Evolutionary conservation across 805 yeast genomes (phyloP).

Genomic region (Saturnispora serradocipensis): DNA sequence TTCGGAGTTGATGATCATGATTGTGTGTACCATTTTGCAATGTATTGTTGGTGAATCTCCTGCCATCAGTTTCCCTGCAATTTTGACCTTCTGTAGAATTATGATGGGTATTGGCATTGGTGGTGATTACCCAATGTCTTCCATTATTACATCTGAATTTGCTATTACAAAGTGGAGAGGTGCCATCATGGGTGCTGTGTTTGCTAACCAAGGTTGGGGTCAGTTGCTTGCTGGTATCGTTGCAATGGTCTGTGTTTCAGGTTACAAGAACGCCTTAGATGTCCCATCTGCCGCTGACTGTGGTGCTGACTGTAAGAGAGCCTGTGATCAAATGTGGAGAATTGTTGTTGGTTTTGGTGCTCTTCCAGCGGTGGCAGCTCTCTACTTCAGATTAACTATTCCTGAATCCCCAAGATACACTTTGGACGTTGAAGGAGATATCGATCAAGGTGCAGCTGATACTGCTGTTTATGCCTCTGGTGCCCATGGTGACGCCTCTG

Average conservation of each 20-base stretch:
- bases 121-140: constrained; percentile 91
- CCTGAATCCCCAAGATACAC: constrained; percentile 93
- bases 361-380: constrained; percentile 77
- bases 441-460: constrained; percentile 47
- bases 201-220: constrained; percentile 96
- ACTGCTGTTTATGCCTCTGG: constrained; percentile 34
- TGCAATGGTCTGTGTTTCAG: constrained; percentile 67
- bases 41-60: constrained; percentile 64
- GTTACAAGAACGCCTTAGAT: constrained; percentile 55
- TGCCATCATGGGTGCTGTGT: constrained; percentile 94
- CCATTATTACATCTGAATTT: constrained; percentile 88
- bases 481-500: constrained; percentile 37
- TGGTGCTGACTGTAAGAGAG: constrained; percentile 57
- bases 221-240: constrained; percentile 83
- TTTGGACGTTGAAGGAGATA: constrained; percentile 57
- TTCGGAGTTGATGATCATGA: constrained; percentile 76
- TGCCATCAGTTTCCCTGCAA: constrained; percentile 65
- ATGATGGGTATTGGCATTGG: constrained; percentile 95
- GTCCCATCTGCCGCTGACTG: constrained; percentile 54
- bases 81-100: constrained; percentile 70
- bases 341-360: constrained; percentile 81
- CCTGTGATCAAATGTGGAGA: constrained; percentile 95
- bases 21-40: constrained; percentile 69
- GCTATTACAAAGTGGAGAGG: constrained; percentile 96
- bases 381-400: constrained; percentile 86